These are phyloP conservation scores for Saposhnikovia divaricata DNA, from an alignment of 129 eudicot genomes.

Conservation along the genomic window DNA sequence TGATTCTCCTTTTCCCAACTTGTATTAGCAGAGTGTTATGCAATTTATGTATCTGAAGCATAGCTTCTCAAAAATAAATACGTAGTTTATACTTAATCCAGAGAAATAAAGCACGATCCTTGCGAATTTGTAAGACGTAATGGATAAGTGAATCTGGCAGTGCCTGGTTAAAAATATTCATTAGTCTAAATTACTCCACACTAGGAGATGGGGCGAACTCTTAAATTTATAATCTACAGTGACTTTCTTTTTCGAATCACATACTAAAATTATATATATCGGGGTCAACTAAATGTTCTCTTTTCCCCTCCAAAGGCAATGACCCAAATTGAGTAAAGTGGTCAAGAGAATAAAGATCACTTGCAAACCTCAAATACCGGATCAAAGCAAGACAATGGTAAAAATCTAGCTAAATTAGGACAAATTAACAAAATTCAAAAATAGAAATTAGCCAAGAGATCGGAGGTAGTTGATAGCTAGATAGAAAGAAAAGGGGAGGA, in stretches of 20 bases:
- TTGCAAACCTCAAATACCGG: neutral
- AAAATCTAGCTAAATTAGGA: neutral
- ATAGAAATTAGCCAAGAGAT: slow-evolving; percentile 8
- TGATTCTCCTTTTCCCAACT: neutral
- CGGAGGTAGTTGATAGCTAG: slow-evolving; percentile 1
- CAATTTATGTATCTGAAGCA: neutral
- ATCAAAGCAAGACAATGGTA: neutral
- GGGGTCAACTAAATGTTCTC: neutral
- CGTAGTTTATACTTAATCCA: neutral
- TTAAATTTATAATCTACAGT: neutral
- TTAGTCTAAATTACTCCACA: neutral
- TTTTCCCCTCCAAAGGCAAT: neutral
- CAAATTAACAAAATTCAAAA: neutral
- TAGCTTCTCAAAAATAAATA: neutral
- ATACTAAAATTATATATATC: neutral
- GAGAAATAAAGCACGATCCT: neutral
- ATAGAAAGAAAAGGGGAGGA: neutral
- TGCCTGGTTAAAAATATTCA: neutral
- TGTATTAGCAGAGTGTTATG: neutral
- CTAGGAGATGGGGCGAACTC: neutral
- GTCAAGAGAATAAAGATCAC: neutral
- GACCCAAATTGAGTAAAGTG: neutral
- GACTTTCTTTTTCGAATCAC: neutral
- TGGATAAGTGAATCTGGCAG: neutral
- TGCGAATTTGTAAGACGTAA: neutral